Evolutionary conservation across 2,329 filamentous ascomycete species (phyloP).

Genomic region (Hypoxylon sp.): DNA sequence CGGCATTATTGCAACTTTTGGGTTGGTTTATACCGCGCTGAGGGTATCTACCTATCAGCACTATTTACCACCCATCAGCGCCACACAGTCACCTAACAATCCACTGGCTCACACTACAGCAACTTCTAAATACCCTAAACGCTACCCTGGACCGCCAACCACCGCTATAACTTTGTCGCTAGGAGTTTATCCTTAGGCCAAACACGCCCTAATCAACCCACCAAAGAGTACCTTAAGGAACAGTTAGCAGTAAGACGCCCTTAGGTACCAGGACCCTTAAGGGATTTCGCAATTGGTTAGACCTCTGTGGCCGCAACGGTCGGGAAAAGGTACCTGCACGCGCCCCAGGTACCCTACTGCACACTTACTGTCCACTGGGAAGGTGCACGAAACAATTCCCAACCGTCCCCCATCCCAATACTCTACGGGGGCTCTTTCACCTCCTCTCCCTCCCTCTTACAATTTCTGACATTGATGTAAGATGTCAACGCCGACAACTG

Average conservation of each 20-base stretch:
- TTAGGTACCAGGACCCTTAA: slow-evolving; percentile 9
- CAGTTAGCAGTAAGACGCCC: background rate
- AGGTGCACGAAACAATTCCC: slow-evolving; percentile 42
- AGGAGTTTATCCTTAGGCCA: slow-evolving; percentile 11
- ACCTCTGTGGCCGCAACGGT: slow-evolving; percentile 12
- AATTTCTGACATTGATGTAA: slow-evolving; percentile 46
- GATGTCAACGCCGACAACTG: slow-evolving; percentile 88
- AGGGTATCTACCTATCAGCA: slow-evolving; percentile 1
- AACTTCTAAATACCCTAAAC: background rate
- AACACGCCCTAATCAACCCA: slow-evolving; percentile 14
- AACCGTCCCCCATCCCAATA: slow-evolving; percentile 28
- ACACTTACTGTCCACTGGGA: slow-evolving; percentile 18
- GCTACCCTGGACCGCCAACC: background rate
- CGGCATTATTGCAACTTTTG: background rate
- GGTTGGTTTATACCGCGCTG: background rate
- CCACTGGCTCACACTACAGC: slow-evolving; percentile 2
- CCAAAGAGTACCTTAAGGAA: slow-evolving; percentile 8
- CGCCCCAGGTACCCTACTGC: slow-evolving; percentile 2
- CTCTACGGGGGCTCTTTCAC: slow-evolving; percentile 27
- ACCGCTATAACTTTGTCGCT: slow-evolving; percentile 15
- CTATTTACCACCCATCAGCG: background rate
- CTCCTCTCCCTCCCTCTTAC: slow-evolving; percentile 23
- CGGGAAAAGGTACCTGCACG: slow-evolving; percentile 16
- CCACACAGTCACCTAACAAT: too few relatives aligned
- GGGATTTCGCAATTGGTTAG: slow-evolving; percentile 16